Evolutionary conservation across 805 yeast genomes (phyloP), one percentile per base, ranked within the genome.

Genomic region (Lachancea cidri): DNA sequence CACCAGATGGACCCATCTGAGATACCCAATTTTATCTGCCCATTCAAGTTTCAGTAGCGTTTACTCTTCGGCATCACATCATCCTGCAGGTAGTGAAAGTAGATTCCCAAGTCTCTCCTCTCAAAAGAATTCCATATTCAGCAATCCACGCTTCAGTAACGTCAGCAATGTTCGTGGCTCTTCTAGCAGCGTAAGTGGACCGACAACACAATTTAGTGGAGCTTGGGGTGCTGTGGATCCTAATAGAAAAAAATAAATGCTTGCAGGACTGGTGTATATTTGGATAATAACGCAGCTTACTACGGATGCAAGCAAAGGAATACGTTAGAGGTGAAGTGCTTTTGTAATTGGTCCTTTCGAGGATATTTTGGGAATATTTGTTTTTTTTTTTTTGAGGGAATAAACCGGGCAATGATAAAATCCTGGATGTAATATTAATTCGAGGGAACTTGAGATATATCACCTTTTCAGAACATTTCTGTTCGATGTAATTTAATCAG

Each of bases 81-180:
- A 19, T 7, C 33, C 33, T 17, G 31, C 32, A 4, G 30, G 22
- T 4, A 2, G 5, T 25, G 33, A 30, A 5, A 35, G 44, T 18
- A 16, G 44, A 19, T 35, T 41, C 19, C 36, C 44, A 19, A 41
- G 44, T 25, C 29, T 41, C 11, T 35, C 39, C 8, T 32, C 47
- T 5, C 47, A 44, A 24, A 40, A 44, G 29, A 44, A 32, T 27
- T 44, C 47, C 4, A 25, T 44, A 13, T 44, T 44, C 29, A 40
- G 44, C 24, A 44, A 37, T 22, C 35, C 44, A 8, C 43, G 47
- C 16, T 25, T 40, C 29, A 40, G 44, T 24, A 40, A 41, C 16
- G 44, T 29, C 30, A 33, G 25, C 17, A 27, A 34, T 25, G 20
- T 29, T 6, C 14, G 17, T 7, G 17, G 17, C n/a, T 15, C 33